Conservation (phyloP, 805 yeast species). For the Starmerella bombicola region DNA sequence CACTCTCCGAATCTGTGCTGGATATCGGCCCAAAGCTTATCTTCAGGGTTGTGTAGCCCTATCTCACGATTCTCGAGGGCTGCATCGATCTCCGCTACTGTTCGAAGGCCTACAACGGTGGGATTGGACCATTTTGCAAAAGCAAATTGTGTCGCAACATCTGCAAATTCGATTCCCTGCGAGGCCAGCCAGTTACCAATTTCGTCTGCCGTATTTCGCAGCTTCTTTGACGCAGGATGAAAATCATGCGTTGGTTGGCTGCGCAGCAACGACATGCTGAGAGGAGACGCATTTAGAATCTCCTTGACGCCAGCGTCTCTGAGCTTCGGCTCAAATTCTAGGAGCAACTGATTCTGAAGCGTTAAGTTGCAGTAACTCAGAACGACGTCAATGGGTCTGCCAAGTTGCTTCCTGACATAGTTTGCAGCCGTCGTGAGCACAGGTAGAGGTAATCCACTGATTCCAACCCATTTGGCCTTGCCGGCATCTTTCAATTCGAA, state of each 20-base stretch:
- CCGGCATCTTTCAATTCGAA: slow-evolving; percentile 52
- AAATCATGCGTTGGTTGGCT: slow-evolving; percentile 53
- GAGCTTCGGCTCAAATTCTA: slow-evolving; percentile 39
- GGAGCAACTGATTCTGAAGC: slow-evolving; percentile 54
- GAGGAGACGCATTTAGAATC: slow-evolving; percentile 70
- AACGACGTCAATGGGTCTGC: slow-evolving; percentile 60
- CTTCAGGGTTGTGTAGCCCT: slow-evolving; percentile 27
- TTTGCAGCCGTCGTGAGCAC: slow-evolving; percentile 45
- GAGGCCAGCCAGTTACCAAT: slow-evolving; percentile 38
- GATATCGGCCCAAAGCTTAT: slow-evolving; percentile 12
- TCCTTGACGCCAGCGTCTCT: slow-evolving; percentile 39
- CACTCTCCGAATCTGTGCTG: slow-evolving; percentile 14
- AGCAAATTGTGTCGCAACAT: slow-evolving; percentile 67
- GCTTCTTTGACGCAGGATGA: slow-evolving; percentile 63
- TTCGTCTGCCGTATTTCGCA: slow-evolving; percentile 36
- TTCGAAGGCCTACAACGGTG: slow-evolving; percentile 70
- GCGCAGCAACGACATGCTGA: slow-evolving; percentile 76
- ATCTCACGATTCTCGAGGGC: slow-evolving; percentile 50
- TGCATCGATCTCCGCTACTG: slow-evolving; percentile 44
- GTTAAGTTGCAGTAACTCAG: slow-evolving; percentile 74
- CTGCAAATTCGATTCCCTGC: slow-evolving; percentile 57
- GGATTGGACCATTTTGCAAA: slow-evolving; percentile 52
- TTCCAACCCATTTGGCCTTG: slow-evolving; percentile 50
- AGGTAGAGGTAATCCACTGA: slow-evolving; percentile 78
- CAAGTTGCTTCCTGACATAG: slow-evolving; percentile 26